Evolutionary conservation across 2,329 filamentous ascomycete species (phyloP).

Genomic region (Westerdykella aurantiaca): DNA sequence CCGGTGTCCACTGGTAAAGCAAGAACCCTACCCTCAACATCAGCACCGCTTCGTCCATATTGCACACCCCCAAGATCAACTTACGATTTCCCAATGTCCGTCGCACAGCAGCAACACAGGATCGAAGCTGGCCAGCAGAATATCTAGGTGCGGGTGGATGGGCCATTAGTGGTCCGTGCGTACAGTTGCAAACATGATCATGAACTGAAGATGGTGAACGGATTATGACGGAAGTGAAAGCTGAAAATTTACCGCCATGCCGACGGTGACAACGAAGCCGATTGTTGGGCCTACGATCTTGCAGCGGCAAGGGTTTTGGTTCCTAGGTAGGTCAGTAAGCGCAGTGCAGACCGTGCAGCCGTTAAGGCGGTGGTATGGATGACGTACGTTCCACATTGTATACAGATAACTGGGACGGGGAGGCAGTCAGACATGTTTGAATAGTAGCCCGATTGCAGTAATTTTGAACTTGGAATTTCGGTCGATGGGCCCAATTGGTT

Average conservation of each 20-base stretch:
- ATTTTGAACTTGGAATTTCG: too few relatives aligned
- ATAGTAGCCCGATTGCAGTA: too few relatives aligned
- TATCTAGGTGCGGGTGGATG: conserved; percentile 30
- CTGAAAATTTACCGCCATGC: conserved; percentile 44
- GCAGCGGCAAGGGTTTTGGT: conserved; percentile 54
- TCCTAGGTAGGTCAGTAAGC: conserved; percentile 30
- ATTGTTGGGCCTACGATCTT: conserved; percentile 53
- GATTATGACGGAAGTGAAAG: background rate
- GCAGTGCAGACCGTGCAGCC: background rate
- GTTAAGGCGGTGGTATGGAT: too few relatives aligned
- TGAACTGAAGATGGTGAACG: background rate
- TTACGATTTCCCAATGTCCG: conserved; percentile 50
- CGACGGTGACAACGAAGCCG: conserved; percentile 46
- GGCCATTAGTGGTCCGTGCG: conserved; percentile 8
- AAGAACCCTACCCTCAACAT: conserved; percentile 40
- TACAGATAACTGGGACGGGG: conserved; percentile 48
- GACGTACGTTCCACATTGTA: conserved; percentile 47
- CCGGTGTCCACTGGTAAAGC: conserved; percentile 50
- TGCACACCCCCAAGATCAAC: conserved; percentile 10
- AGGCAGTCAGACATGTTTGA: conserved; percentile 15
- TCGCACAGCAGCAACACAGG: conserved; percentile 53
- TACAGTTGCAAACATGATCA: background rate
- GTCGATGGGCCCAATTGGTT: too few relatives aligned
- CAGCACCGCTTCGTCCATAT: conserved; percentile 7
- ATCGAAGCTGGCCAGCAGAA: conserved; percentile 52